Base-by-base conservation (phyloP, 2,329 filamentous ascomycete species). In the Fonsecaea pugnacius region DNA sequence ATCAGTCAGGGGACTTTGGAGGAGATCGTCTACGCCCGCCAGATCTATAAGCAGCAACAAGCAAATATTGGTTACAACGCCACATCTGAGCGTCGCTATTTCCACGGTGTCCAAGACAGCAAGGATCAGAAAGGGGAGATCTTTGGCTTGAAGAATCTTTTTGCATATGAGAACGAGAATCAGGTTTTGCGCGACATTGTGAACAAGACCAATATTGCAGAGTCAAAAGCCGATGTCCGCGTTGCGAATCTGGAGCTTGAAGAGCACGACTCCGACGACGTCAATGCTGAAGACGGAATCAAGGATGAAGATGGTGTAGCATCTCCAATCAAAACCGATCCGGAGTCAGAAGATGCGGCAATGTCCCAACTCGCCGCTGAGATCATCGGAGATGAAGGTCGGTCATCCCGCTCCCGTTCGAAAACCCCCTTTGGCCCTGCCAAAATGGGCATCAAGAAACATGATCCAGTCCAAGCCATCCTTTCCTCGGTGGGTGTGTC, bases 1-100 rank as follows among this genome's bases (percentile, higher is more conserved):
- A 87, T 99, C 18, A 94, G 91, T 1, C 88, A 91, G 1, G 95
- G 95, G 0, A 98, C 95, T 0, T 92, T 99, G 16, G 95, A 99
- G 74, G 95, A 99, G 76, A 95, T 97, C 60, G 92, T 98, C 7
- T 99, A 99, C 72, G 95, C 94, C 0, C 86, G 95, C 6, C 95
- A 99, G 73, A 95, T 99, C 43, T 99, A 99, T 83, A 99, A 99
- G 76, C 95, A 99, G 74, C 95, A 99, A 73, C 95, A 98, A 78
- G 94, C 95, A 30, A 98, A 97, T 73, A 98, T 99, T 64, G 95
- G 91, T 0, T 98, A 99, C 77, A 96, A 89, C 36, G 95, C 95
- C 0, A 96, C 91, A 0, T 90, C 89, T 4, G 95, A 99, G 76
- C 88, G 95, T 3, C 87, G 95, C 1, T 99, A 99, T 76, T 99